phyloP scores from a whole-genome alignment of 2,329 filamentous ascomycete species.

The Fusarium illudens region DNA sequence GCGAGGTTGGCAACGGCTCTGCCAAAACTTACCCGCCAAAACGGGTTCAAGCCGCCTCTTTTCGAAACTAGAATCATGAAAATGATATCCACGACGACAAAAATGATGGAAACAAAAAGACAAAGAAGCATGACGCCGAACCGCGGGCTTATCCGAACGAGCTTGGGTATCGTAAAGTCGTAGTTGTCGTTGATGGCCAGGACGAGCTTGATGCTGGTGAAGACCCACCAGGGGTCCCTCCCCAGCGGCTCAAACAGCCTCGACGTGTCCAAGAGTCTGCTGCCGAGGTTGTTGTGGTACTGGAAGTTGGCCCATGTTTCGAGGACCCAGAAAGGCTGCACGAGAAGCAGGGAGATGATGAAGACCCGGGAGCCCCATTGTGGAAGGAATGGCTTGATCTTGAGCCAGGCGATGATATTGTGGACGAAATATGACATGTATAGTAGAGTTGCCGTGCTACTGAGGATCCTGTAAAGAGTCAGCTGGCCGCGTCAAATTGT shows the following conservation, averaged over 20 bases:
- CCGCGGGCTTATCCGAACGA: conserved; percentile 13
- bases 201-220: conserved; percentile 17
- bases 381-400: conserved; percentile 19
- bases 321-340: conserved; percentile 23
- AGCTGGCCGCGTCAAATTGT: neutral
- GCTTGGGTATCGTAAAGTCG: conserved; percentile 17
- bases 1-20: neutral
- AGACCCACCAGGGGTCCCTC: conserved; percentile 27
- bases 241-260: conserved; percentile 15
- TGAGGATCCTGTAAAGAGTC: conserved; percentile 11
- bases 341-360: conserved; percentile 12
- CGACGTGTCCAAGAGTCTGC: conserved; percentile 6
- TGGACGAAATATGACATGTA: conserved; percentile 26
- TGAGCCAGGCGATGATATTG: conserved; percentile 26
- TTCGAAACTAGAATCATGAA: conserved; percentile 28
- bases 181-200: conserved; percentile 28
- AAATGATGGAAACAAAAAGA: conserved; percentile 13
- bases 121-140: conserved; percentile 28
- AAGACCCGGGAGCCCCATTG: conserved; percentile 18
- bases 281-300: conserved; percentile 24
- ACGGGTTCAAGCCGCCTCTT: conserved; percentile 21
- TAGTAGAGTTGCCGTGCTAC: conserved; percentile 18
- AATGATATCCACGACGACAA: conserved; percentile 16
- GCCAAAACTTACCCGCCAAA: conserved; percentile 12
- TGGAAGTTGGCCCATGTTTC: conserved; percentile 31